A percentile compares a stretch with the other conserved stretches of the same genome.
Conservation (phyloP, 1,284 basidiomycete genomes). For the Megacollybia platyphylla region DNA sequence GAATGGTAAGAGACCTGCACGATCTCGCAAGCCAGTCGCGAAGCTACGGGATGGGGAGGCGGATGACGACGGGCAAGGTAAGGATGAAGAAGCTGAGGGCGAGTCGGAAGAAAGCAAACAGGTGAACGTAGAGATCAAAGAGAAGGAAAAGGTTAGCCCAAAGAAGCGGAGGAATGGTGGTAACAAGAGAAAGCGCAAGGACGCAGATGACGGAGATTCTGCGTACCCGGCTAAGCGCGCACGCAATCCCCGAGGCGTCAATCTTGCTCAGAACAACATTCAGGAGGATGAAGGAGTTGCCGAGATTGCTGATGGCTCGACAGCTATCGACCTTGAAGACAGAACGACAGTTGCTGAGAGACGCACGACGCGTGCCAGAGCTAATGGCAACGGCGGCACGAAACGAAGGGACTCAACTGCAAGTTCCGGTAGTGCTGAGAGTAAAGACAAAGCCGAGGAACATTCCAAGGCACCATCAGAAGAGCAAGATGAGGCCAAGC, state of each 20-base stretch:
- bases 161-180: conserved; percentile 18
- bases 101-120: not conserved
- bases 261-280: conserved; percentile 12
- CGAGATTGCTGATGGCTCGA: conserved; percentile 3
- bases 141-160: conserved; percentile 26
- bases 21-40: conserved; percentile 34
- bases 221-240: conserved; percentile 61
- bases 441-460: not conserved
- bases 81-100: conserved; percentile 3
- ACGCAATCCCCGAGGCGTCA: conserved; percentile 30
- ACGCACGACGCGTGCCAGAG: conserved; percentile 31
- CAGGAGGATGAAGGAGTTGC: conserved; percentile 4
- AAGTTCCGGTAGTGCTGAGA: conserved; percentile 13
- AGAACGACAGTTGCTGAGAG: conserved; percentile 22
- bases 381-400: conserved; percentile 10
- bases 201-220: conserved; percentile 48
- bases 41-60: conserved; percentile 41
- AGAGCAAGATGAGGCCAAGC: no score
- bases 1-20: conserved; percentile 13
- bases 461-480: no score
- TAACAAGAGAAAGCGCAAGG: conserved; percentile 42
- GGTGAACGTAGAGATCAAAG: conserved; percentile 7
- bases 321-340: conserved; percentile 11
- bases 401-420: conserved; percentile 24
- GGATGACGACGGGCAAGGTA: conserved; percentile 13